These are phyloP conservation scores for Pinguiococcus pyrenoidosus DNA, from an alignment of 108 stramenopile species.

Conservation along the genomic window DNA sequence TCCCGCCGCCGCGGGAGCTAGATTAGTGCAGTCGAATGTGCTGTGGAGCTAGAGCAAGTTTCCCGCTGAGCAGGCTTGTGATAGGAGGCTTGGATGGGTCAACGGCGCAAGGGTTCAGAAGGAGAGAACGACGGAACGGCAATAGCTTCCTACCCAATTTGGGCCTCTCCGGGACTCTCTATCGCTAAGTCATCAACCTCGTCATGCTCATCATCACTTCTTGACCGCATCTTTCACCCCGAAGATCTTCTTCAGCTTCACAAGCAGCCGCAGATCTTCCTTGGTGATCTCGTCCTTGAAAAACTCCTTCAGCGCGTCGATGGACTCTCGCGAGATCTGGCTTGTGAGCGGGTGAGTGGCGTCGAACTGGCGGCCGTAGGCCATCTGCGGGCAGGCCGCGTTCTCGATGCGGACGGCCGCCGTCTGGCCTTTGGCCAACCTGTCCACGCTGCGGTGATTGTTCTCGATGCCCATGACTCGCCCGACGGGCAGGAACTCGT, in stretches of 20 bases:
- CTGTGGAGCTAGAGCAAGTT: no score
- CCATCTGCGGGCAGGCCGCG: conserved; percentile 68
- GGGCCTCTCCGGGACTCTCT: no score
- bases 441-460: conserved; percentile 68
- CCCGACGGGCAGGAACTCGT: conserved; percentile 74
- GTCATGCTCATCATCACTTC: no score
- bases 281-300: conserved; percentile 94
- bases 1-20: no score
- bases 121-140: no score
- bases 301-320: conserved; percentile 90
- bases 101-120: no score
- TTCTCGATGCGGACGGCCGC: conserved; percentile 88
- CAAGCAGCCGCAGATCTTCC: conserved; percentile 84
- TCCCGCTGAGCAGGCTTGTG: no score
- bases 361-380: conserved; percentile 95
- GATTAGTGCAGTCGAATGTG: no score
- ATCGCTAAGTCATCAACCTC: no score
- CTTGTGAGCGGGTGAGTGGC: conserved; percentile 73
- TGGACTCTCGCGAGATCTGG: conserved; percentile 76
- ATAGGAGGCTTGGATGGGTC: no score
- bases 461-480: conserved; percentile 82
- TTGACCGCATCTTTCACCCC: no score
- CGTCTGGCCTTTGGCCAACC: conserved; percentile 66
- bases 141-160: no score
- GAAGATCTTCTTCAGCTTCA: conserved; percentile 96